A percentile compares a stretch with the other conserved stretches of the same genome.
Evolutionary conservation across 441 rosid species (phyloP).

Genomic region (Hypseocharis bilobata): DNA sequence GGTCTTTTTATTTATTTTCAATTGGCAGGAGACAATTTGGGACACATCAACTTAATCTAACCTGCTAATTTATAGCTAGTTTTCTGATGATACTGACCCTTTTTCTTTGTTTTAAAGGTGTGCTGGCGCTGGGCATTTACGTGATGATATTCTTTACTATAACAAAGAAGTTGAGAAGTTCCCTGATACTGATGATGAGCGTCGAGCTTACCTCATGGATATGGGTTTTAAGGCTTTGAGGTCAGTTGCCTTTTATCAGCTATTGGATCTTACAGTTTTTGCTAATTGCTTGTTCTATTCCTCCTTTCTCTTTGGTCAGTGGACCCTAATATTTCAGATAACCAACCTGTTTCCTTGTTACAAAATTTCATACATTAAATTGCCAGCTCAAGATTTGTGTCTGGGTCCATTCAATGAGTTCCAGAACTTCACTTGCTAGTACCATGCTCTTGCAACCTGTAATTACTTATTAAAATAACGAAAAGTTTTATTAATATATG

Average conservation of each 20-base stretch:
- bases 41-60: background rate
- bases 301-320: background rate
- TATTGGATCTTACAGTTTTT: conserved; percentile 2
- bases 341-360: background rate
- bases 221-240: conserved; percentile 84
- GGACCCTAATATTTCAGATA: background rate
- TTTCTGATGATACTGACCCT: conserved; percentile 20
- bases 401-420: background rate
- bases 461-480: background rate
- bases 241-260: conserved; percentile 32
- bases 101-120: conserved; percentile 41
- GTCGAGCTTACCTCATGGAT: conserved; percentile 58
- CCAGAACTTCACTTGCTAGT: no score
- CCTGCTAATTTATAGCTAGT: background rate
- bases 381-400: background rate
- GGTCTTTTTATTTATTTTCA: background rate
- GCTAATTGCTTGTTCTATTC: background rate
- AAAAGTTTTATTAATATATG: background rate
- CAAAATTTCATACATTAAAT: background rate
- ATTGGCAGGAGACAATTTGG: background rate
- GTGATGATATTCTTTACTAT: conserved; percentile 66
- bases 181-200: conserved; percentile 49
- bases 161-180: conserved; percentile 53
- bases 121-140: conserved; percentile 90
- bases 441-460: no score